Base-by-base conservation (phyloP, 73 alveolate genomes). In the Breviolum minutum region DNA sequence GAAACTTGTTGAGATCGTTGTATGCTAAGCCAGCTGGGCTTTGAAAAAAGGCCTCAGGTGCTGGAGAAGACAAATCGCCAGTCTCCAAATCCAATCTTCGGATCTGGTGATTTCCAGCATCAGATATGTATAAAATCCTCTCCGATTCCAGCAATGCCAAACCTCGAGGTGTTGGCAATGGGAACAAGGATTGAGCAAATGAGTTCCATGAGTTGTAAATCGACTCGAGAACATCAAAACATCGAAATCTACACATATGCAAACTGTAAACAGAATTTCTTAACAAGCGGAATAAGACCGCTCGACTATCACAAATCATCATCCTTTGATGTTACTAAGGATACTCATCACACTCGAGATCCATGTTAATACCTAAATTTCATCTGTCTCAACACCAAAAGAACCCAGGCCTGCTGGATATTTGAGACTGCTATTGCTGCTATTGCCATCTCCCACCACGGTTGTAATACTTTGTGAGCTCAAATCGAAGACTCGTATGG, bases 81-180 rank as follows among this genome's bases (percentile, higher is more conserved):
- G 94, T 29, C 14, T 62, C 94, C 80, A 86, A 60, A 32, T 92
- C 98, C 89, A 92, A 69, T 27, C n/a, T 26, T 13, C 70, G 98
- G 82, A 92, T 81, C 27, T 81, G 98, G 66, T 81, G 80, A 68
- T 92, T 73, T 27, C 98, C 98, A 8, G 86, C 68, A 88, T 88
- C 95, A 0, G 98, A 63, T 27, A 92, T 92, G 90, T 92, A 92
- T 32, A 86, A 63, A 27, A 61, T 62, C 30, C 94, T n/a, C 80
- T 63, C 64, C 12, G 92, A 61, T 26, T 83, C 94, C 54, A 63
- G 80, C 79, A 86, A 79, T n/a, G 94, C 94, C 63, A 86, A 63
- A 10, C 94, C 94, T 62, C 32, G 10, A 19, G 93, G 77, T 61
- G 16, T 73, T 14, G n/a, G 83, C 16, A 32, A 40, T 40, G 54